A percentile compares a stretch with the other conserved stretches of the same genome.
Conservation (phyloP, 805 yeast species). For the Candida tammaniensis region DNA sequence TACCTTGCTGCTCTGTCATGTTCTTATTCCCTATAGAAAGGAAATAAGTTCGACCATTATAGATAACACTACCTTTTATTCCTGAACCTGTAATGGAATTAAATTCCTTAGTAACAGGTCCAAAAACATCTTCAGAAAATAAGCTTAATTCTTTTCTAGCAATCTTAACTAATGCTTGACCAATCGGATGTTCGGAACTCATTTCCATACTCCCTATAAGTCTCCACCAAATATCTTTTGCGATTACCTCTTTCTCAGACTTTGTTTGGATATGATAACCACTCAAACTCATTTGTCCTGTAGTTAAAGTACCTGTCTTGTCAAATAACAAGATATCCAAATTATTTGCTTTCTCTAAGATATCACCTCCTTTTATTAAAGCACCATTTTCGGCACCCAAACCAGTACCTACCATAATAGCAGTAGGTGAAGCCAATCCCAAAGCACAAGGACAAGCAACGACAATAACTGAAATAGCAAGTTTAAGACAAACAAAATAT, state of each 20-base stretch:
- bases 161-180: slow-evolving; percentile 57
- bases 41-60: slow-evolving; percentile 14
- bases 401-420: slow-evolving; percentile 98
- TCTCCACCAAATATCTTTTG: slow-evolving; percentile 46
- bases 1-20: slow-evolving; percentile 12
- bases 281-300: slow-evolving; percentile 65
- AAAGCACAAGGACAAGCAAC: slow-evolving; percentile 99
- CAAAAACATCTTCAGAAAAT: slow-evolving; percentile 33
- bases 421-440: slow-evolving; percentile 97
- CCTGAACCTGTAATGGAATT: slow-evolving; percentile 46
- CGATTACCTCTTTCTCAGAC: neutral
- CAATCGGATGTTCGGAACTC: slow-evolving; percentile 86
- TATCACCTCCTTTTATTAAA: slow-evolving; percentile 88
- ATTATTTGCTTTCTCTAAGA: slow-evolving; percentile 68
- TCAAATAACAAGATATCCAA: slow-evolving; percentile 77
- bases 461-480: slow-evolving; percentile 88
- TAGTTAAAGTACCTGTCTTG: slow-evolving; percentile 93
- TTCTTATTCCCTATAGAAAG: slow-evolving; percentile 54
- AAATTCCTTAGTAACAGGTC: slow-evolving; percentile 30
- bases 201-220: slow-evolving; percentile 59
- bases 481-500: slow-evolving; percentile 65
- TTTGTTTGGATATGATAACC: slow-evolving; percentile 11
- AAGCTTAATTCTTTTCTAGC: slow-evolving; percentile 24
- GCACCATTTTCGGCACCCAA: slow-evolving; percentile 90
- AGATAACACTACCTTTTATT: slow-evolving; percentile 32